A percentile compares a stretch with the other conserved stretches of the same genome.
Conservation (phyloP, 176 grass and related monocot species). For the Carex scoparia region DNA sequence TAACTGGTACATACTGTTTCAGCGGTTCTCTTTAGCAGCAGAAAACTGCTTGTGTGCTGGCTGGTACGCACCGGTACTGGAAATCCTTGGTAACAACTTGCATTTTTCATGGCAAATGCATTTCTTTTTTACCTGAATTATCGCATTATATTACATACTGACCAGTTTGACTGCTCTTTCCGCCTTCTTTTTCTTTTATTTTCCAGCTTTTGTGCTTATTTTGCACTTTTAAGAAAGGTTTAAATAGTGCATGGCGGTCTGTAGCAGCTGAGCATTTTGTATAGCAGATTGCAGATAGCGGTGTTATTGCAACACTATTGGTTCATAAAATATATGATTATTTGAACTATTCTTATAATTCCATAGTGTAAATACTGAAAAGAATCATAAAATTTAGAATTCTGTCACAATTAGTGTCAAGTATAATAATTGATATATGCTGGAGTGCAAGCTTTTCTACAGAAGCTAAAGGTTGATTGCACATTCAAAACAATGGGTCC, state of each 20-base stretch:
- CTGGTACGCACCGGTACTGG: neutral
- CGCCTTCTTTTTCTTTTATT: neutral
- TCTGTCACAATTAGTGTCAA: neutral
- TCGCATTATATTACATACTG: neutral
- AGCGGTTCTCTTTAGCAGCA: neutral
- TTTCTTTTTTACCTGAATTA: constrained; percentile 1
- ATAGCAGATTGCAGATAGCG: neutral
- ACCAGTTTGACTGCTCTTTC: neutral
- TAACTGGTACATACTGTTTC: neutral
- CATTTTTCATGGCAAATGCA: neutral
- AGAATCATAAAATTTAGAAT: neutral
- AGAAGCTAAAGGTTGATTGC: neutral
- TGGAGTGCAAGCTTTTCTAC: neutral
- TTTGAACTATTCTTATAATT: neutral
- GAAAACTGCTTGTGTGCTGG: neutral
- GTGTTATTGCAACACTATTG: constrained; percentile 16
- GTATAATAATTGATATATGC: neutral
- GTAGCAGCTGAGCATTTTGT: neutral
- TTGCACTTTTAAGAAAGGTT: neutral
- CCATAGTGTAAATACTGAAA: neutral
- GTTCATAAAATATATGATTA: neutral
- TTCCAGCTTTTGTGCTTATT: neutral
- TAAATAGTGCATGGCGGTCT: neutral
- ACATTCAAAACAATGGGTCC: neutral
- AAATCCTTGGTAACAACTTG: constrained; percentile 3